A percentile compares a stretch with the other conserved stretches of the same genome.
Evolutionary conservation across 208 protist genomes (phyloP).

Genomic region (Spongospora subterranea): DNA sequence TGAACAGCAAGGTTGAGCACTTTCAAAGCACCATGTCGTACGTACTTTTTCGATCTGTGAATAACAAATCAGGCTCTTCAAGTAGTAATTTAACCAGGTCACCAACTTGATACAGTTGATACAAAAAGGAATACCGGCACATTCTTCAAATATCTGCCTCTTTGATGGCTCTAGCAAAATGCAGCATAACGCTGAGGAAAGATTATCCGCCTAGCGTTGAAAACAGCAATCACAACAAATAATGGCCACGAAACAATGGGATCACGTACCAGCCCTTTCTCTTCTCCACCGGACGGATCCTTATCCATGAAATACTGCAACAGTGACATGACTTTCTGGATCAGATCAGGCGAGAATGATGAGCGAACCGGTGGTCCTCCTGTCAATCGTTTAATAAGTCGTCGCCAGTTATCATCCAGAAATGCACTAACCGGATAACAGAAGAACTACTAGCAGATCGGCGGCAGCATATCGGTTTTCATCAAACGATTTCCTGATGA

Average conservation of each 20-base stretch:
- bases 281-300: slow-evolving; percentile 1
- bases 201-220: slow-evolving; percentile 5
- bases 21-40: slow-evolving; percentile 1
- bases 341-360: not conserved
- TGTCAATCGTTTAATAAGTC: not conserved
- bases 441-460: slow-evolving; percentile 4
- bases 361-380: not conserved
- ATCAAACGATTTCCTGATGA: not conserved
- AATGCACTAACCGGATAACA: not conserved
- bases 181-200: not conserved
- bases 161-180: slow-evolving; percentile 1
- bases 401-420: not conserved
- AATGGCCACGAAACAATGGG: not conserved
- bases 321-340: not conserved
- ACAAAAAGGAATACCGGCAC: not conserved
- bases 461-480: slow-evolving; percentile 45
- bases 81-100: not conserved
- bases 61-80: not conserved
- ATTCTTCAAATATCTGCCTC: not conserved
- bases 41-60: slow-evolving; percentile 16
- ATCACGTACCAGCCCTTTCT: slow-evolving; percentile 18
- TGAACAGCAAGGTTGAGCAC: not conserved
- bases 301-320: not conserved
- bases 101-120: slow-evolving; percentile 11
- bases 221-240: not conserved